Evolutionary conservation across 177 flowering plant genomes (phyloP).

Genomic region (Vitis hybrid): DNA sequence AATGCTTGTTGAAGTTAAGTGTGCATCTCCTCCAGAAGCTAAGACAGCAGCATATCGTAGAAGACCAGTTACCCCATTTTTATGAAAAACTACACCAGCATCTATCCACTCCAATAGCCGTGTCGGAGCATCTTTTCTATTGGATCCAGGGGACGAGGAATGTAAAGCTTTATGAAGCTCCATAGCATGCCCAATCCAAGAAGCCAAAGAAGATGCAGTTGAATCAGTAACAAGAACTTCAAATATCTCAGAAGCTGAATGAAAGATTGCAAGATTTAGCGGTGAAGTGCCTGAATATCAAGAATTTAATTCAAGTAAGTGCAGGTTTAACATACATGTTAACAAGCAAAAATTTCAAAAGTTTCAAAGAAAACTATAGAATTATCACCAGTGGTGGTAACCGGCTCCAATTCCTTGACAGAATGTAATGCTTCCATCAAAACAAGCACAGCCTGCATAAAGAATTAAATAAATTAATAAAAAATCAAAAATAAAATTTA

Average conservation of each 20-base stretch:
- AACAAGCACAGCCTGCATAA: slow-evolving; percentile 58
- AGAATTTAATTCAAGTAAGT: slow-evolving; percentile 17
- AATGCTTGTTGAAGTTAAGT: slow-evolving; percentile 62
- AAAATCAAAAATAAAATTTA: not conserved
- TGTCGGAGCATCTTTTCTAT: slow-evolving; percentile 94
- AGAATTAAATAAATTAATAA: not conserved
- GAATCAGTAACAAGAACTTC: slow-evolving; percentile 89
- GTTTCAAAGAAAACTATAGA: slow-evolving; percentile 10
- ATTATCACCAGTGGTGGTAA: slow-evolving; percentile 44
- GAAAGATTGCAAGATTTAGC: slow-evolving; percentile 78
- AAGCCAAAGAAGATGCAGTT: slow-evolving; percentile 68
- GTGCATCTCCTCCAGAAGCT: slow-evolving; percentile 98
- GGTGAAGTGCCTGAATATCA: slow-evolving; percentile 67
- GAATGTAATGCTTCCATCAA: slow-evolving; percentile 76
- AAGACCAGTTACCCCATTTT: slow-evolving; percentile 86
- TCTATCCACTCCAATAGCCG: slow-evolving; percentile 96
- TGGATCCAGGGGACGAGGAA: slow-evolving; percentile 94
- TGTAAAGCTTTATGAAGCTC: slow-evolving; percentile 82
- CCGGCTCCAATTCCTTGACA: slow-evolving; percentile 67
- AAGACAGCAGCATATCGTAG: slow-evolving; percentile 88
- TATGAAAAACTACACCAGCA: slow-evolving; percentile 92
- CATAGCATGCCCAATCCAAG: slow-evolving; percentile 88
- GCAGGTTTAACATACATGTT: not conserved
- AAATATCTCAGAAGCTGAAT: slow-evolving; percentile 91
- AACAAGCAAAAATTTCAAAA: slow-evolving; percentile 4